phyloP scores from a whole-genome alignment of 2,329 filamentous ascomycete species.

The Teratosphaeria gauchensis region DNA sequence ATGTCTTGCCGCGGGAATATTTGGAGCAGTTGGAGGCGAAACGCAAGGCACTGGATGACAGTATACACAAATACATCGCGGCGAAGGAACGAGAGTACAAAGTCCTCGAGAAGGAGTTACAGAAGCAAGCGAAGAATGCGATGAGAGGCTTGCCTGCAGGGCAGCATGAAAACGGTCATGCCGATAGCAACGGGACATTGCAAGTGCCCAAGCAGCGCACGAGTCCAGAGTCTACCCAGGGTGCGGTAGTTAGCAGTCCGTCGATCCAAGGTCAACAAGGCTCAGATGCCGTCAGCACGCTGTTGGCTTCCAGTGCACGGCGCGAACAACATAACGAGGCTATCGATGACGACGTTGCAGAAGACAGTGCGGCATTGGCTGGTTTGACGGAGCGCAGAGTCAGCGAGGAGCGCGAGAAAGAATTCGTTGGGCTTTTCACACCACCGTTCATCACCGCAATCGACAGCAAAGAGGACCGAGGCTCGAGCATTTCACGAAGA shows the following conservation, averaged over 20 bases:
- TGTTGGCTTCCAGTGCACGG: conserved; percentile 14
- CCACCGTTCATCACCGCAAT: conserved; percentile 26
- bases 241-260: neutral
- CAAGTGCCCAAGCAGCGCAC: conserved; percentile 1
- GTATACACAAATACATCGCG: conserved; percentile 29
- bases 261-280: conserved; percentile 1
- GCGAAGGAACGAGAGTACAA: conserved; percentile 29
- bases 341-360: conserved; percentile 6
- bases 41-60: conserved; percentile 27
- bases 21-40: conserved; percentile 26
- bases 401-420: conserved; percentile 21
- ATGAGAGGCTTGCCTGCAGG: neutral
- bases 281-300: conserved; percentile 13
- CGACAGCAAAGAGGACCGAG: conserved; percentile 13
- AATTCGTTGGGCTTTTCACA: conserved; percentile 28
- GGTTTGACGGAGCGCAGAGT: conserved; percentile 17
- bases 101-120: conserved; percentile 25
- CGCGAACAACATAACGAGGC: conserved; percentile 8
- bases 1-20: conserved; percentile 20
- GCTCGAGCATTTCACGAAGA: conserved; percentile 9
- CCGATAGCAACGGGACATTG: conserved; percentile 1
- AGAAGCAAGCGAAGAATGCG: conserved; percentile 7
- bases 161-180: neutral
- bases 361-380: conserved; percentile 8
- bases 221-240: conserved; percentile 4